phyloP scores from a whole-genome alignment of 805 yeast species.

The Suhomyces emberorum region DNA sequence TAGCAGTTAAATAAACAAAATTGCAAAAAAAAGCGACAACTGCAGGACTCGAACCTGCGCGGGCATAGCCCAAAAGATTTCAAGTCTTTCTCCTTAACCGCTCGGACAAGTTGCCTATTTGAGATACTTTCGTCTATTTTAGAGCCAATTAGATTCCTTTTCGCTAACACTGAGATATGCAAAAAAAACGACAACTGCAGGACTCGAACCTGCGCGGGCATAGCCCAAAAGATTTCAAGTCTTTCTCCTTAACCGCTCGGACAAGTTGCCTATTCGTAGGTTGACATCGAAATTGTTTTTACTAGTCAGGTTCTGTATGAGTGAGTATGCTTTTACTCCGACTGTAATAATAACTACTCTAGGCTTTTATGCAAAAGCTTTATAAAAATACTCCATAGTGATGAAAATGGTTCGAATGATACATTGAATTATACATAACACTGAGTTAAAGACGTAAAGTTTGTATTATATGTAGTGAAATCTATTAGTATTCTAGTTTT shows the following conservation, averaged over 20 bases:
- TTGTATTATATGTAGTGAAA: background rate
- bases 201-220: slow-evolving; percentile 17
- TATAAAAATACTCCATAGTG: no score
- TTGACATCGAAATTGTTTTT: no score
- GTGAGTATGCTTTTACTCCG: no score
- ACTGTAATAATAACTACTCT: no score
- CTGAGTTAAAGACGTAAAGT: background rate
- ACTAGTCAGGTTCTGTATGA: no score
- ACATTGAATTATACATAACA: background rate
- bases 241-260: slow-evolving; percentile 17
- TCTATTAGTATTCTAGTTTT: background rate
- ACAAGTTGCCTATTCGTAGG: slow-evolving; percentile 13
- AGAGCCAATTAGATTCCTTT: background rate
- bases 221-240: slow-evolving; percentile 16
- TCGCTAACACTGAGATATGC: no score
- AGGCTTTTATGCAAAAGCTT: no score
- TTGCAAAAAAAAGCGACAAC: slow-evolving; percentile 12
- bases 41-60: slow-evolving; percentile 17
- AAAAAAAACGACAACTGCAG: slow-evolving; percentile 14
- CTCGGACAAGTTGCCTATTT: slow-evolving; percentile 15
- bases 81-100: slow-evolving; percentile 17
- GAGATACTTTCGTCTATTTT: background rate
- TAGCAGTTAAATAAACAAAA: no score
- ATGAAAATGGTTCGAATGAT: background rate
- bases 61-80: slow-evolving; percentile 17